These are phyloP conservation scores for Pythium plurisporium DNA, from an alignment of 352 stramenopile species.

Conservation along the genomic window DNA sequence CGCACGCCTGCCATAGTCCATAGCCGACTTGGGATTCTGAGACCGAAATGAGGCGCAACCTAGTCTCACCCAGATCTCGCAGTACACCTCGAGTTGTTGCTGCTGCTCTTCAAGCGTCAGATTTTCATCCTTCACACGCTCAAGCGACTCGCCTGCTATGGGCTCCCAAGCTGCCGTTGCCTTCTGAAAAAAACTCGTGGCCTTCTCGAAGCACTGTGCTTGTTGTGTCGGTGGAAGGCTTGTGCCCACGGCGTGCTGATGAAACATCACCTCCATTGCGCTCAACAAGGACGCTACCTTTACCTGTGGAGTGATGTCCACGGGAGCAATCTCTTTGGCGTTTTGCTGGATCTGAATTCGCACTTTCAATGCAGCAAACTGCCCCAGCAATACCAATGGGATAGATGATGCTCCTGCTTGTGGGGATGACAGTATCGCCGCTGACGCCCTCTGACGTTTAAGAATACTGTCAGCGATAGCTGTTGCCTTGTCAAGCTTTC, in stretches of 20 bases:
- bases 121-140: constrained; percentile 19
- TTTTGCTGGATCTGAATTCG: constrained; percentile 61
- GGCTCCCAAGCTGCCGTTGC: constrained; percentile 46
- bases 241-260: background rate
- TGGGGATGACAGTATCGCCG: background rate
- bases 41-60: constrained; percentile 54
- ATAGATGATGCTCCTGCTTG: constrained; percentile 3
- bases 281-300: constrained; percentile 53
- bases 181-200: constrained; percentile 50
- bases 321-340: constrained; percentile 51
- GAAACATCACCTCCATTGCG: constrained; percentile 35
- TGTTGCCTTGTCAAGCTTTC: constrained; percentile 43
- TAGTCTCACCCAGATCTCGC: constrained; percentile 70
- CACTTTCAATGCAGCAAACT: constrained; percentile 65
- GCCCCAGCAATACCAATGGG: constrained; percentile 44
- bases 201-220: constrained; percentile 42
- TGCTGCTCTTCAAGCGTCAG: constrained; percentile 48
- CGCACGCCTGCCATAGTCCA: constrained; percentile 48
- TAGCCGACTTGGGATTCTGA: constrained; percentile 39
- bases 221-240: constrained; percentile 18
- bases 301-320: constrained; percentile 33
- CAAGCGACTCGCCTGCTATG: constrained; percentile 30
- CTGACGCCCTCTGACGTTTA: constrained; percentile 35
- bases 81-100: constrained; percentile 53
- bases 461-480: constrained; percentile 49